Evolutionary conservation across 768 basidiomycete species (phyloP).

Genomic region (Lentinula lateritia): DNA sequence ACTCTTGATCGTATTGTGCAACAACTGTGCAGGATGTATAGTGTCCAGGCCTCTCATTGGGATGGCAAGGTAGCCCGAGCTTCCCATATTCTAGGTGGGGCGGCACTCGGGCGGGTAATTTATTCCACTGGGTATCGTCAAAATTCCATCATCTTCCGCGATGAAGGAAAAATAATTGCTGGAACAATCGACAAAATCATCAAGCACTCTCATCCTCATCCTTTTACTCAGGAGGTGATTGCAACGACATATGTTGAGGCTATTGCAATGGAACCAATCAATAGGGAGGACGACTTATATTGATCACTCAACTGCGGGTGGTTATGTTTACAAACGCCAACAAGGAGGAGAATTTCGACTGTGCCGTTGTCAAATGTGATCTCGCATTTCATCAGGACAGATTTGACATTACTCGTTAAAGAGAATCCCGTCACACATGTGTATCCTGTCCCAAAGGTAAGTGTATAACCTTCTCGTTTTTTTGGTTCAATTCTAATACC

Average conservation of each 20-base stretch:
- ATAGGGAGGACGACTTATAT: not conserved
- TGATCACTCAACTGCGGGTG: not conserved
- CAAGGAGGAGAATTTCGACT: not conserved
- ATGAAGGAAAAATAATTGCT: not conserved
- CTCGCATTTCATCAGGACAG: not conserved
- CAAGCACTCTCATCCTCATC: not conserved
- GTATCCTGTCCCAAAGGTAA: not conserved
- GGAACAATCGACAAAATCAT: not conserved
- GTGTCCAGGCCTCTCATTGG: not conserved
- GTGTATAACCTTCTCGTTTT: not conserved
- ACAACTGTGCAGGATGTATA: not conserved
- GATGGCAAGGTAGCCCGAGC: not conserved
- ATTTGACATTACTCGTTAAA: not conserved
- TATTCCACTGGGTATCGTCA: not conserved
- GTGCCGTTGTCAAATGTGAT: not conserved
- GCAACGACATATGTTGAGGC: not conserved
- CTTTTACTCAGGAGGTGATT: not conserved
- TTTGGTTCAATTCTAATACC: not conserved
- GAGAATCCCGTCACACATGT: not conserved
- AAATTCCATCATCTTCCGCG: not conserved
- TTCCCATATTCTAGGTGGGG: not conserved
- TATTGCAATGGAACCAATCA: not conserved
- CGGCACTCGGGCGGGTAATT: not conserved
- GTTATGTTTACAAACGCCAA: not conserved
- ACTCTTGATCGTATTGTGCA: not conserved